A percentile compares a stretch with the other conserved stretches of the same genome.
phyloP scores from a whole-genome alignment of 352 stramenopile species.

The Globisporangium splendens region DNA sequence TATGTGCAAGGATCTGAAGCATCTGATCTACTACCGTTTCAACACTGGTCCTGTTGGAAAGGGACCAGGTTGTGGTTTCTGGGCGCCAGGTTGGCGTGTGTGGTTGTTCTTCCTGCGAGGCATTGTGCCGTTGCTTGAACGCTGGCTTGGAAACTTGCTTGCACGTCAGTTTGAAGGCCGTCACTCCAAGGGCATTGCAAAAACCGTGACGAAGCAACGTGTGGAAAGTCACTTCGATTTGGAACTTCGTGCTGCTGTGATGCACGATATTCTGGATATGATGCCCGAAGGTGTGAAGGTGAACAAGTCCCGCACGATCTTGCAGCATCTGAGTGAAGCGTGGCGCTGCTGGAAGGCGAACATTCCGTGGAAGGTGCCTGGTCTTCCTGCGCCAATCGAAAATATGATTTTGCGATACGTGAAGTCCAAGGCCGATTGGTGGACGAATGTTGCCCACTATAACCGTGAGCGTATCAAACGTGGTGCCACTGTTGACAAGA shows the following conservation, averaged over 20 bases:
- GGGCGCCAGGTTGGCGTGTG: conserved; percentile 98
- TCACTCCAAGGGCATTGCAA: conserved; percentile 98
- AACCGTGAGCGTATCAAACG: conserved; percentile 99
- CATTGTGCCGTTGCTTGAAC: conserved; percentile 97
- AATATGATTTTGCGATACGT: conserved; percentile 99
- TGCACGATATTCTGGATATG: conserved; percentile 99
- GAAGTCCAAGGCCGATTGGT: conserved; percentile 98
- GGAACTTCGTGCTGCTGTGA: conserved; percentile 98
- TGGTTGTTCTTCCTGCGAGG: conserved; percentile 99
- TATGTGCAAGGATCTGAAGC: conserved; percentile 99
- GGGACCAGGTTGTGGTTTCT: conserved; percentile 98
- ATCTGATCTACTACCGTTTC: conserved; percentile 99
- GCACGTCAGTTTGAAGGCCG: conserved; percentile 99
- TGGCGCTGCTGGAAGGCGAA: conserved; percentile 99
- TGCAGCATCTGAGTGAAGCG: conserved; percentile 98
- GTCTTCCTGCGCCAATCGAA: conserved; percentile 98
- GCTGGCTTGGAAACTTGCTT: conserved; percentile 99
- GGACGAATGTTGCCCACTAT: conserved; percentile 99
- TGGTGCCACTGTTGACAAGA: conserved; percentile 99
- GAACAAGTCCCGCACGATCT: conserved; percentile 98
- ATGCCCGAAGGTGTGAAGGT: conserved; percentile 99
- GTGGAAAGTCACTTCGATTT: conserved; percentile 99
- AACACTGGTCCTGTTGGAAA: conserved; percentile 99
- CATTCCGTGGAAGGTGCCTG: conserved; percentile 99
- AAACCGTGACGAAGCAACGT: conserved; percentile 99